phyloP scores from a whole-genome alignment of 2,329 filamentous ascomycete species.

The Drechslerella dactyloides region DNA sequence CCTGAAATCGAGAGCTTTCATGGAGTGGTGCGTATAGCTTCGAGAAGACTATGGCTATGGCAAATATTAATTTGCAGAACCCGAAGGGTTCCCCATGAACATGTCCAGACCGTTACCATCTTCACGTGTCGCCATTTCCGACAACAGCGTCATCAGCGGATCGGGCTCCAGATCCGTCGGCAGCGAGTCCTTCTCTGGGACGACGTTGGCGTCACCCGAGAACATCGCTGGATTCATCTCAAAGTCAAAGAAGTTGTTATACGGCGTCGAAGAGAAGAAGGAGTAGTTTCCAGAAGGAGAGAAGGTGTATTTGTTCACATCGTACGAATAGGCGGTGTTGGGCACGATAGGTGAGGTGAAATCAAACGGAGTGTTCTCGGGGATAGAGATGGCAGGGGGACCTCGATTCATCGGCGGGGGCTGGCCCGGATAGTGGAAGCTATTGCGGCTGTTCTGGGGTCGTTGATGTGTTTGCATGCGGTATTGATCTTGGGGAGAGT shows the following conservation, averaged over 20 bases:
- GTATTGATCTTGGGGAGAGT: slow-evolving; percentile 46
- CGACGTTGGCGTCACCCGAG: slow-evolving; percentile 28
- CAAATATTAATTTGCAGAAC: slow-evolving; percentile 25
- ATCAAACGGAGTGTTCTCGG: slow-evolving; percentile 46
- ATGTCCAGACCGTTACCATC: slow-evolving; percentile 42
- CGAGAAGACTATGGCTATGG: no score
- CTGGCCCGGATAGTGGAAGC: slow-evolving; percentile 44
- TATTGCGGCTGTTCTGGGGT: slow-evolving; percentile 33
- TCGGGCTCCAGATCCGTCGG: slow-evolving; percentile 44
- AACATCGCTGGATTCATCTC: slow-evolving; percentile 46
- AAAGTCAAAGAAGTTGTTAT: slow-evolving; percentile 48
- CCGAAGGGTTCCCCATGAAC: slow-evolving; percentile 48
- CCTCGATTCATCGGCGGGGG: slow-evolving; percentile 39
- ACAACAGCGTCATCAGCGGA: slow-evolving; percentile 44
- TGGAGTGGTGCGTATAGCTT: no score
- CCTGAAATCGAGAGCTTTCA: no score
- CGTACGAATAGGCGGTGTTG: slow-evolving; percentile 44
- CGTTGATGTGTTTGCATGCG: slow-evolving; percentile 48
- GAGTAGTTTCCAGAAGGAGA: slow-evolving; percentile 45
- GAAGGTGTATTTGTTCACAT: slow-evolving; percentile 47
- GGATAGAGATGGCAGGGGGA: slow-evolving; percentile 36
- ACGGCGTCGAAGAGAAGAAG: slow-evolving; percentile 48
- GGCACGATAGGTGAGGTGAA: slow-evolving; percentile 44
- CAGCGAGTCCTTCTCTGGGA: slow-evolving; percentile 43
- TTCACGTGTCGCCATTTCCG: slow-evolving; percentile 48